Evolutionary conservation across 257 asterid species (phyloP), one percentile per base, ranked within the genome.

Genomic region (Pogostemon cablin): DNA sequence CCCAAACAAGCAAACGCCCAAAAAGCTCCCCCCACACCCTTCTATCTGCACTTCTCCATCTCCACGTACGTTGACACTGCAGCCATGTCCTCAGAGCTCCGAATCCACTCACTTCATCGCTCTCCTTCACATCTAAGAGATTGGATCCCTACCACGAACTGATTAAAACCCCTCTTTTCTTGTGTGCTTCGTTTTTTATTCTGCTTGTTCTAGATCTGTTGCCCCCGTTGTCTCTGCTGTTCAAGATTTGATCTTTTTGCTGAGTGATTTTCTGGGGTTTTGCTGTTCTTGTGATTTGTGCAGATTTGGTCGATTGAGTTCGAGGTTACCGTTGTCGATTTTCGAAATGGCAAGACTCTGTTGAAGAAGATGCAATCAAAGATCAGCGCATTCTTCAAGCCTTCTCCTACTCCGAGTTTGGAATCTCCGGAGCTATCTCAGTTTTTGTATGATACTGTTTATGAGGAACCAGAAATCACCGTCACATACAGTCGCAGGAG

Each of bases 321-420:
- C 58, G 57, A 40, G 77, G 44, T 48, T 72, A 12, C 25, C 12
- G 5, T 15, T 12, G 3, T 39, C 61, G 35, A n/a, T 1, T 15
- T 44, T 15, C 17, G 25, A 20, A 20, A 2, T 32, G 41, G 65
- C 50, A 7, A 15, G 65, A 9, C 48, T 60, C 54, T 34, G 50
- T 25, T 35, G 67, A 55, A 59, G 79, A 78, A 46, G 69, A 87
- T 83, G 89, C 96, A 87, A 63, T 50, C 86, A 10, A 87, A 84
- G 75, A 85, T 91, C 57, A 88, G 78, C 63, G 48, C 84, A 58
- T 88, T 85, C 85, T 91, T 85, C 80, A 82, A 70, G 74, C 83
- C 84, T 41, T 52, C 76, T 42, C 67, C 77, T 78, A 48, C 75
- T 65, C 9, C 54, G 42, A 48, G 38, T 11, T 67, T 62, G 58